Base-by-base conservation (phyloP, 495 filamentous ascomycete genomes). In the Hyaloscypha variabilis region DNA sequence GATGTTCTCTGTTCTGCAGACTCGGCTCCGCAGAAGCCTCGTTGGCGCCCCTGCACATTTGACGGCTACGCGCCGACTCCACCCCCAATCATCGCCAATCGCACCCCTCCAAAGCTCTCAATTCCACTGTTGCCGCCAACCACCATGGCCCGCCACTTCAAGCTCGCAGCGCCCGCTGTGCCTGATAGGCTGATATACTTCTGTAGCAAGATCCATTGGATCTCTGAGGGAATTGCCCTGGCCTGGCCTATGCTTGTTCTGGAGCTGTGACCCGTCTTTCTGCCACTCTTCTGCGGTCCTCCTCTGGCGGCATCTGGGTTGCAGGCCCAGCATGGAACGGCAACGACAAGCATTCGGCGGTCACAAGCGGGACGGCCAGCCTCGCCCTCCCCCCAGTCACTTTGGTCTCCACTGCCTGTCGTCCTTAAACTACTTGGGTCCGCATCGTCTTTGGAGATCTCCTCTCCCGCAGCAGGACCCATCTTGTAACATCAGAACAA, bases 361-460 rank as follows among this genome's bases (percentile, higher is more conserved):
- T 62, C 64, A 56, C 51, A 51, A 36, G 55, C 58, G 29, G 31
- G 14, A 62, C 34, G 58, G 36, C 58, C 57, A 28, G 56, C n/a
- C 53, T 30, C 28, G 30, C 19, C 28, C 28, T 26, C 5, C 54
- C 57, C 57, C 62, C 34, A 39, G 52, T 63, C 42, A 21, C 10
- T 11, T 57, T 14, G 4, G 23, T 36, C 62, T 24, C 29, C 62
- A 4, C 34, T 24, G 46, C 58, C 57, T 66, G 66, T 46, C 63
- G 36, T 64, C 63, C 63, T 69, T 69, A 71, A 68, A 68, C 69
- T 68, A 46, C 39, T 58, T 55, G 53, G 60, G 24, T 71, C 69
- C 69, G 59, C 66, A 64, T 54, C 66, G 64, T 62, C 56, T 4
- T 53, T 6, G 57, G 26, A 62, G 58, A 65, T 65, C 59, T 66